These are phyloP conservation scores for Neolentinus lepideus DNA, from an alignment of 1,284 basidiomycete genomes.

Conservation along the genomic window DNA sequence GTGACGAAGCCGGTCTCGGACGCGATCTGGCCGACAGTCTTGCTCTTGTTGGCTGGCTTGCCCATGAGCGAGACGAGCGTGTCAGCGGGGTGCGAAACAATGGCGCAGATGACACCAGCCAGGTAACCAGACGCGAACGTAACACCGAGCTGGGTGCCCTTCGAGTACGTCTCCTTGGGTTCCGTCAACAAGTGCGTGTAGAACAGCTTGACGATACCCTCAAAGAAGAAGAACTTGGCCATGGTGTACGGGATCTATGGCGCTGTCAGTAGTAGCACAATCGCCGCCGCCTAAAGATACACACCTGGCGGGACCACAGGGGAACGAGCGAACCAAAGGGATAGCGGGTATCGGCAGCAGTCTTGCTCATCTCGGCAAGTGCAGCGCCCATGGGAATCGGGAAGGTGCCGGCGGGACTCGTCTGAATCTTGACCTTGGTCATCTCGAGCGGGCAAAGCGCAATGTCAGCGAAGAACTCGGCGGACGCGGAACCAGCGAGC, in stretches of 20 bases:
- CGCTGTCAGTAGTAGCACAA: background rate
- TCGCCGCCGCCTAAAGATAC: background rate
- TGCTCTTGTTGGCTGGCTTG: slow-evolving; percentile 72
- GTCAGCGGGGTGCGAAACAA: slow-evolving; percentile 81
- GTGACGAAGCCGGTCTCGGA: slow-evolving; percentile 54
- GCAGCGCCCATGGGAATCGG: slow-evolving; percentile 66
- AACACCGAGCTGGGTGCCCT: slow-evolving; percentile 70
- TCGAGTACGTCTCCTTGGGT: slow-evolving; percentile 66
- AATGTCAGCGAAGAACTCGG: slow-evolving; percentile 94
- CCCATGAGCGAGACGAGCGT: slow-evolving; percentile 75
- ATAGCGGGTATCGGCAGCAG: slow-evolving; percentile 63
- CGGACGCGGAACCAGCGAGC: slow-evolving; percentile 89
- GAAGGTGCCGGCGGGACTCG: slow-evolving; percentile 65
- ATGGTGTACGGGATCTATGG: slow-evolving; percentile 77
- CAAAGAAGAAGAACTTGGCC: slow-evolving; percentile 86
- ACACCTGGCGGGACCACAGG: slow-evolving; percentile 79
- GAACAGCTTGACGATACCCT: slow-evolving; percentile 71
- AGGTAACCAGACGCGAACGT: slow-evolving; percentile 80
- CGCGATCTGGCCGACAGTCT: slow-evolving; percentile 58
- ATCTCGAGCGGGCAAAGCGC: slow-evolving; percentile 79
- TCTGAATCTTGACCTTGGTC: slow-evolving; percentile 85
- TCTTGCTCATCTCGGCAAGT: slow-evolving; percentile 56
- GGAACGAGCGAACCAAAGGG: slow-evolving; percentile 78
- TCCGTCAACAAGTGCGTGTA: slow-evolving; percentile 70
- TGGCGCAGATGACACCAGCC: slow-evolving; percentile 75